Evolutionary conservation across 1,139 yeast genomes (phyloP), one percentile per base, ranked within the genome.

Genomic region (Geotrichum restrictum): DNA sequence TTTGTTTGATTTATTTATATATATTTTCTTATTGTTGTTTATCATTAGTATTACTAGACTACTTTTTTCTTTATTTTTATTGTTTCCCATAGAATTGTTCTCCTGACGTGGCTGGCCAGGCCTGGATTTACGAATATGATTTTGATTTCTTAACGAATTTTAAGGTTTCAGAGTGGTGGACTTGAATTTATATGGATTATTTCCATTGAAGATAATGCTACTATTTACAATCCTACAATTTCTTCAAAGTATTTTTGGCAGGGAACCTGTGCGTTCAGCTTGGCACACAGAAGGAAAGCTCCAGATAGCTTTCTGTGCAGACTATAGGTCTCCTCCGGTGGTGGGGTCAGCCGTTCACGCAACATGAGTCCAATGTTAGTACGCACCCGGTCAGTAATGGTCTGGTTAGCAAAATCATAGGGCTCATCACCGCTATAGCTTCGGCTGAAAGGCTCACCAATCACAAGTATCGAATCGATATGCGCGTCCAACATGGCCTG

Each of bases 311-410:
- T 93, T 64, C 99, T 78, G 69, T 93, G 98, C 62, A 94, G 75
- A 7, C 96, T 87, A 68, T 94, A 94, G 0, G 98, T 93, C 68
- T 93, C 98, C 66, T 93, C 98, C 2, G 98, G 98, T 4, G 98
- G 99, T 3, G 98, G 98, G 3, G 96, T 81, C 58, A 93, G 74
- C 61, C 98, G 80, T 69, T 93, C 96, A 58, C 83, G 80, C 59
- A 93, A 77, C 98, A 93, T 91, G 50, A 89, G 74, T 2, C 88
- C 82, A 61, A 93, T 87, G 62, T 89, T 88, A 1, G 79, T 83
- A 61, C 95, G 80, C 27, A 93, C 96, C 61, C 98, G 79, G 61
- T 88, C 96, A 7, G 98, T 89, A 44, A 93, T 93, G 13, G 96
- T 89, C 69, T 94, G 98, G 57, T 80, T 73, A 33, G 80, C 73